Percentiles rank a stretch among this genome's conserved stretches.
Conservation (phyloP, 345 rosid genomes). For the Hirschfeldia incana region DNA sequence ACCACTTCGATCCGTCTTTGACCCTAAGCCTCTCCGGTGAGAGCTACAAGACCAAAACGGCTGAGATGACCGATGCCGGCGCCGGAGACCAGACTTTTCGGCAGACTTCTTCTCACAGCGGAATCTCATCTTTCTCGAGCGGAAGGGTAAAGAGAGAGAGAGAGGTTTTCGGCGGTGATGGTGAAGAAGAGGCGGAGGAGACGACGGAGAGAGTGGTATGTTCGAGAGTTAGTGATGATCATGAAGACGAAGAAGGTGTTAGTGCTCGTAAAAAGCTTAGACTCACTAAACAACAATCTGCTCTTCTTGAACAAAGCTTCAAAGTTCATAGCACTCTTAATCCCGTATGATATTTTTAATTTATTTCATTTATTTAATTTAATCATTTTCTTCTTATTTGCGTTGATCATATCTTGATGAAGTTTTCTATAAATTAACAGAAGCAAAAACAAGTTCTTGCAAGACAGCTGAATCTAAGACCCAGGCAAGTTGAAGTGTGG, state of each 20-base stretch:
- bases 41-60: slow-evolving; percentile 35
- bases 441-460: slow-evolving; percentile 92
- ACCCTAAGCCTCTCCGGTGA: slow-evolving; percentile 56
- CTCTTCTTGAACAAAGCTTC: slow-evolving; percentile 91
- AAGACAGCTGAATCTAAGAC: slow-evolving; percentile 79
- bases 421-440: slow-evolving; percentile 37
- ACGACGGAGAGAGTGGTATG: slow-evolving; percentile 39
- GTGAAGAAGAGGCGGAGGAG: slow-evolving; percentile 48
- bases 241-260: slow-evolving; percentile 55
- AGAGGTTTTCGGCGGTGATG: slow-evolving; percentile 62
- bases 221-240: slow-evolving; percentile 47
- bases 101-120: slow-evolving; percentile 63
- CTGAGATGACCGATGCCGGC: neutral
- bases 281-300: slow-evolving; percentile 88
- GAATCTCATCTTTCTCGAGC: slow-evolving; percentile 55
- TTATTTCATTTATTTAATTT: neutral
- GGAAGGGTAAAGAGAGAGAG: slow-evolving; percentile 60
- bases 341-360: slow-evolving; percentile 57
- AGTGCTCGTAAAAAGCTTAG: slow-evolving; percentile 89
- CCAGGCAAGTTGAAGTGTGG: slow-evolving; percentile 99
- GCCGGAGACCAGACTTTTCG: slow-evolving; percentile 41
- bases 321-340: slow-evolving; percentile 92
- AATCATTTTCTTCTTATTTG: neutral
- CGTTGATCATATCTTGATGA: neutral
- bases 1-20: slow-evolving; percentile 49